Evolutionary conservation across 345 rosid species (phyloP).

Genomic region (Brassica incana): DNA sequence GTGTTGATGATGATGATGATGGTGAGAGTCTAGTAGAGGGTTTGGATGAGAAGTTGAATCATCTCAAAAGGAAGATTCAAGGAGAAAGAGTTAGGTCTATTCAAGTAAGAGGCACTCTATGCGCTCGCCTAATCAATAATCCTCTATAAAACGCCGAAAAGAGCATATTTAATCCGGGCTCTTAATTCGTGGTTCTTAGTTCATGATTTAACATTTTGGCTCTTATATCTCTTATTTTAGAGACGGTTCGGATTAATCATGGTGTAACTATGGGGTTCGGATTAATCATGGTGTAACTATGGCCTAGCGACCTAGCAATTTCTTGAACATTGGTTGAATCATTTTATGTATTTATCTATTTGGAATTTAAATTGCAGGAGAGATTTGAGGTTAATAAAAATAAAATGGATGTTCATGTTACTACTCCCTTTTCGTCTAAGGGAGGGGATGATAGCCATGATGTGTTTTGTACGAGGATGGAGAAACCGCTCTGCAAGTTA

Average conservation of each 20-base stretch:
- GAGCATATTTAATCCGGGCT: too few species aligned
- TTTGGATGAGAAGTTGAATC: conserved; percentile 62
- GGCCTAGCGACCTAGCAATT: background rate
- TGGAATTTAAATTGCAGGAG: conserved; percentile 49
- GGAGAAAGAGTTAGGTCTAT: conserved; percentile 60
- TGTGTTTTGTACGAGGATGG: conserved; percentile 49
- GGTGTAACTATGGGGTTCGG: background rate
- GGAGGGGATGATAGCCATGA: conserved; percentile 41
- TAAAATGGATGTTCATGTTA: conserved; percentile 53
- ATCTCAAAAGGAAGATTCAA: conserved; percentile 78
- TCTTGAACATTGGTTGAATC: background rate
- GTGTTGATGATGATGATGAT: conserved; percentile 29
- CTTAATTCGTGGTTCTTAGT: too few species aligned
- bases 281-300: too few species aligned
- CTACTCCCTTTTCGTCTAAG: conserved; percentile 38
- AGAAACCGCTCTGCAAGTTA: conserved; percentile 56
- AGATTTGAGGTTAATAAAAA: conserved; percentile 63
- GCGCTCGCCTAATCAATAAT: too few species aligned
- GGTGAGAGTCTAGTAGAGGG: conserved; percentile 47
- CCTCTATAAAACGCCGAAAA: too few species aligned
- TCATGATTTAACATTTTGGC: too few species aligned
- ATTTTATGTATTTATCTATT: background rate
- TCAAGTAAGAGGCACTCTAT: conserved; percentile 45
- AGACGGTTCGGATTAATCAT: too few species aligned
- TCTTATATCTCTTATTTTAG: too few species aligned